Conservation (phyloP, 2,329 filamentous ascomycete genomes). For the Penicillium sp. region DNA sequence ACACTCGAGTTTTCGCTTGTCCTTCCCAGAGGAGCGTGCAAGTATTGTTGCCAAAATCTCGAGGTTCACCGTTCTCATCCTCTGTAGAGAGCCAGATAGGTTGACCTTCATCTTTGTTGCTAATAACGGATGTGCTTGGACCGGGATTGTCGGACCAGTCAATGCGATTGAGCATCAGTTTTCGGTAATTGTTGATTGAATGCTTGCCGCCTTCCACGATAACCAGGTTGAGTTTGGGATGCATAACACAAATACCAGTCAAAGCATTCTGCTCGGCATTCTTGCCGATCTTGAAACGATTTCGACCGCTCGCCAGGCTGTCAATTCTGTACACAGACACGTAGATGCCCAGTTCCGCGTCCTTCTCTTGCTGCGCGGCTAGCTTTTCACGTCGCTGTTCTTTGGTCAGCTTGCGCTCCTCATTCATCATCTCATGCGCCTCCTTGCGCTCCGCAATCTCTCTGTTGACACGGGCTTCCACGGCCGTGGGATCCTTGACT, state of each 20-base stretch:
- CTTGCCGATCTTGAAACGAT: slow-evolving; percentile 85
- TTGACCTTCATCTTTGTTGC: slow-evolving; percentile 56
- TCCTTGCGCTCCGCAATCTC: slow-evolving; percentile 84
- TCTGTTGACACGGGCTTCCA: slow-evolving; percentile 86
- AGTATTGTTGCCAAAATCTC: slow-evolving; percentile 74
- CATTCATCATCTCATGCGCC: slow-evolving; percentile 71
- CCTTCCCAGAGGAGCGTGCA: slow-evolving; percentile 88
- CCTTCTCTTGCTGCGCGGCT: slow-evolving; percentile 72
- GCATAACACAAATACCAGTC: slow-evolving; percentile 85
- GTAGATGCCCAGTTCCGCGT: slow-evolving; percentile 78
- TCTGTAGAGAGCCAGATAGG: slow-evolving; percentile 72
- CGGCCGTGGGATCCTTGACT: slow-evolving; percentile 94
- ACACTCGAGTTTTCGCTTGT: slow-evolving; percentile 70
- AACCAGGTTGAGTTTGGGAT: slow-evolving; percentile 81
- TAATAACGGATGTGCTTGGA: slow-evolving; percentile 49
- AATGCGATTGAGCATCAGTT: slow-evolving; percentile 87
- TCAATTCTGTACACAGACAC: slow-evolving; percentile 84
- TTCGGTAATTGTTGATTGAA: slow-evolving; percentile 78
- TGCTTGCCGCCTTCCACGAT: slow-evolving; percentile 87
- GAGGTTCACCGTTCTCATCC: slow-evolving; percentile 69
- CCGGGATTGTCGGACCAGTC: slow-evolving; percentile 88
- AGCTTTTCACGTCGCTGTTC: slow-evolving; percentile 84
- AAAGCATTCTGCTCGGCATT: slow-evolving; percentile 86
- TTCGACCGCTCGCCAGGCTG: slow-evolving; percentile 83
- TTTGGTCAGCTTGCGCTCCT: slow-evolving; percentile 79